Percentiles rank a stretch among this genome's conserved stretches.
Conservation (phyloP, 768 basidiomycete genomes). For the Rhodotorula kratochvilovae region DNA sequence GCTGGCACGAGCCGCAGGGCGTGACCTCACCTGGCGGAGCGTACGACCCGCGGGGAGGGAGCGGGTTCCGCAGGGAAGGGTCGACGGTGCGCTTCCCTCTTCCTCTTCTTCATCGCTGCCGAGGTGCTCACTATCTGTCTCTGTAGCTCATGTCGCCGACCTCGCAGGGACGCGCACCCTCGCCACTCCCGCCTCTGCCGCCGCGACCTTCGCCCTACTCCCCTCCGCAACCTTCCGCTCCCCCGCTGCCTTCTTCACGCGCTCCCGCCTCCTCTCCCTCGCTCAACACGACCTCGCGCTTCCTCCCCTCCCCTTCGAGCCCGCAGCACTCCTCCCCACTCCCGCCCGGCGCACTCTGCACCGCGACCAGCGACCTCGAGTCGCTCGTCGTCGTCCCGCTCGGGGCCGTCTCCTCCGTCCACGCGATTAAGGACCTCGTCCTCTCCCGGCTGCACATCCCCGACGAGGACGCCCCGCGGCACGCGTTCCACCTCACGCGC, state of each 20-base stretch:
- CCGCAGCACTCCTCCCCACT: slow-evolving; percentile 2
- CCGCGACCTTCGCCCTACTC: neutral
- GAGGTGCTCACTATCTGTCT: neutral
- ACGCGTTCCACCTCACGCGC: slow-evolving; percentile 80
- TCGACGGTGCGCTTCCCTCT: neutral
- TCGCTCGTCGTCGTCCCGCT: slow-evolving; percentile 35
- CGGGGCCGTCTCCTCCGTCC: slow-evolving; percentile 10
- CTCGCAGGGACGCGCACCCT: neutral
- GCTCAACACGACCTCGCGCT: neutral
- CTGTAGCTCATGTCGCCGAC: slow-evolving; percentile 1
- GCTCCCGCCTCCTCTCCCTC: slow-evolving; percentile 1
- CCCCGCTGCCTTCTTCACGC: neutral
- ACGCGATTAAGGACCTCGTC: slow-evolving; percentile 38
- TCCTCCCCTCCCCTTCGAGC: neutral
- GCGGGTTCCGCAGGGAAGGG: neutral
- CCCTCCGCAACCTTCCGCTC: slow-evolving; percentile 1
- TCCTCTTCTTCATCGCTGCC: too few relatives aligned
- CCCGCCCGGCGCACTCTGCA: slow-evolving; percentile 15
- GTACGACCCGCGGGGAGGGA: neutral
- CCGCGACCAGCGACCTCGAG: slow-evolving; percentile 40
- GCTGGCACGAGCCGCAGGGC: neutral
- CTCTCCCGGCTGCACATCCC: slow-evolving; percentile 59
- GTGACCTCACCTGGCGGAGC: too few relatives aligned
- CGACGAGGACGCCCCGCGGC: slow-evolving; percentile 73
- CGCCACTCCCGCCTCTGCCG: neutral